Conservation (phyloP, 495 filamentous ascomycete genomes). For the Penicillium argentinense region DNA sequence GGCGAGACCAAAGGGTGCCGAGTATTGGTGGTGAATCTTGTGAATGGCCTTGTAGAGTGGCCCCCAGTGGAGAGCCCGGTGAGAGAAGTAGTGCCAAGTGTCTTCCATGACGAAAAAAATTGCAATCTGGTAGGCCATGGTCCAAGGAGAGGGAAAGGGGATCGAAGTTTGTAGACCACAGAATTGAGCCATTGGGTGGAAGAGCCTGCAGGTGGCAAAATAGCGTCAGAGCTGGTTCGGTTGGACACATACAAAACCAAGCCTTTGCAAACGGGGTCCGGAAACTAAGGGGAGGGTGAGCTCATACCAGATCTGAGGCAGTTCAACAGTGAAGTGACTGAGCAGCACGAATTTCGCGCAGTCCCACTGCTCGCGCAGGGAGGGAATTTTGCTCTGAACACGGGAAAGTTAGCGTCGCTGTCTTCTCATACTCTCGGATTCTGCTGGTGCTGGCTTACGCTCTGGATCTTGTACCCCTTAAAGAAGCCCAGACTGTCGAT, state of each 20-base stretch:
- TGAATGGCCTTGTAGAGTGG: slow-evolving; percentile 92
- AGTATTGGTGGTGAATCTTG: slow-evolving; percentile 99
- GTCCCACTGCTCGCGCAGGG: slow-evolving; percentile 85
- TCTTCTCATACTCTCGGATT: not conserved
- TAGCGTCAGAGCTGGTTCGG: not conserved
- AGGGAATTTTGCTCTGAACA: slow-evolving; percentile 80
- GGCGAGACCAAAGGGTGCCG: slow-evolving; percentile 92
- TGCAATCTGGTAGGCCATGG: slow-evolving; percentile 87
- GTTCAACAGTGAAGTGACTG: slow-evolving; percentile 92
- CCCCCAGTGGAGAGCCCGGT: slow-evolving; percentile 93
- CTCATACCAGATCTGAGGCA: slow-evolving; percentile 90
- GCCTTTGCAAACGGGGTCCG: too few species aligned
- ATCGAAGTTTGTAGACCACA: slow-evolving; percentile 86
- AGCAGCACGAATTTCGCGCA: slow-evolving; percentile 90
- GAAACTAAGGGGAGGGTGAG: not conserved
- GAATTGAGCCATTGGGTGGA: slow-evolving; percentile 96
- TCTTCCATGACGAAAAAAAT: slow-evolving; percentile 97
- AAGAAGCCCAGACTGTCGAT: slow-evolving; percentile 85
- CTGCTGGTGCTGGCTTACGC: slow-evolving; percentile 49
- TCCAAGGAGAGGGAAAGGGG: slow-evolving; percentile 81
- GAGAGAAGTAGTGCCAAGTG: slow-evolving; percentile 97
- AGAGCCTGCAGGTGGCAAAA: slow-evolving; percentile 54
- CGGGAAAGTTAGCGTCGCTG: not conserved
- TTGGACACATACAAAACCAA: too few species aligned
- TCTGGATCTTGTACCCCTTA: slow-evolving; percentile 92